These are phyloP conservation scores for Microascus cirrosus DNA, from an alignment of 2,329 filamentous ascomycete genomes.

Conservation along the genomic window DNA sequence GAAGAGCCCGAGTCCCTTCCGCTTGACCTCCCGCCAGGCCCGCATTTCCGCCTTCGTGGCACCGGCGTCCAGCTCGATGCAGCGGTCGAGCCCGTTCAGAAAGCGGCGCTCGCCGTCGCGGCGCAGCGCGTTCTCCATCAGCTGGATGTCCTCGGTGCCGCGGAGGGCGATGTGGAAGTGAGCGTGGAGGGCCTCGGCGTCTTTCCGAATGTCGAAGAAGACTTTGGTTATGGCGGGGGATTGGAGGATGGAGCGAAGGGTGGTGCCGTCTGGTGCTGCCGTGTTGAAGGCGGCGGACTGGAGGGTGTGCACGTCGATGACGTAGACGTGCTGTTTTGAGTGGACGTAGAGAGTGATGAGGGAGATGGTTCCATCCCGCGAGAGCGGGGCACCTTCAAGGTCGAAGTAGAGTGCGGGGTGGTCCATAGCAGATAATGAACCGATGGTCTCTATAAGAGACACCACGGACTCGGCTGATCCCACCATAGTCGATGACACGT, in stretches of 20 bases:
- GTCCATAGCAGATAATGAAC: too few relatives aligned
- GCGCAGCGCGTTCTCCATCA: constrained; percentile 37
- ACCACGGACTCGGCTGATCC: too few relatives aligned
- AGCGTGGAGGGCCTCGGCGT: constrained; percentile 41
- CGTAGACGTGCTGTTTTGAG: neutral
- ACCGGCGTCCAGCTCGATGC: too few relatives aligned
- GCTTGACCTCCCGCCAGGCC: too few relatives aligned
- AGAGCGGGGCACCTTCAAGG: constrained; percentile 33
- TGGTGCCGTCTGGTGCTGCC: neutral
- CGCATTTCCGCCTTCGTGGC: too few relatives aligned
- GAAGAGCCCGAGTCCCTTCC: too few relatives aligned
- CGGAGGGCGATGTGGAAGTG: constrained; percentile 29
- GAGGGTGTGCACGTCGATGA: neutral
- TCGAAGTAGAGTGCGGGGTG: constrained; percentile 29
- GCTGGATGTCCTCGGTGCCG: constrained; percentile 40
- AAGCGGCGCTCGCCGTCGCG: too few relatives aligned
- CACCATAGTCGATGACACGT: too few relatives aligned
- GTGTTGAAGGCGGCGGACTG: neutral
- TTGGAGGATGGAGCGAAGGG: constrained; percentile 32
- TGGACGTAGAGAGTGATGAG: constrained; percentile 27
- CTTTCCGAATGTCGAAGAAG: constrained; percentile 48
- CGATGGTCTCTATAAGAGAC: too few relatives aligned
- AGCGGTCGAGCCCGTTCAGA: too few relatives aligned
- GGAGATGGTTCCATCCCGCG: constrained; percentile 28
- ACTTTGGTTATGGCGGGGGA: constrained; percentile 30